phyloP scores from a whole-genome alignment of 1,284 basidiomycete species.

The Cutaneotrichosporon dermatis region DNA sequence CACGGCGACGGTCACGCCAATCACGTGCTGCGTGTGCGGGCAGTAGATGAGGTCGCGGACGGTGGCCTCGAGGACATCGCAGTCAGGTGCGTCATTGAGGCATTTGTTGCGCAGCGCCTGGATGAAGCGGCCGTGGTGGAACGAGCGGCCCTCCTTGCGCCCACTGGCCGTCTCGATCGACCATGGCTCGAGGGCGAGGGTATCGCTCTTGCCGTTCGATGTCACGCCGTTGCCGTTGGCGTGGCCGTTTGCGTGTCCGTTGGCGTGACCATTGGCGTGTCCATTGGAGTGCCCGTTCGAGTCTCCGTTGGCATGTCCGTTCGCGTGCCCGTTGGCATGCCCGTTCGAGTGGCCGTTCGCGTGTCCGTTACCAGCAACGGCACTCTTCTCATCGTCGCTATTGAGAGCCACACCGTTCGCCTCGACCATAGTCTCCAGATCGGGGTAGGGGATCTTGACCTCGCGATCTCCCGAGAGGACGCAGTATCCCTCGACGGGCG shows the following conservation, averaged over 20 bases:
- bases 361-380: slow-evolving; percentile 8
- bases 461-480: slow-evolving; percentile 58
- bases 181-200: slow-evolving; percentile 23
- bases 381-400: neutral
- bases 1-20: slow-evolving; percentile 61
- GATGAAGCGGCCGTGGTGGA: slow-evolving; percentile 94
- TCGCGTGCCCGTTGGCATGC: neutral
- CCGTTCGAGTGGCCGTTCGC: slow-evolving; percentile 11
- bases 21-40: slow-evolving; percentile 56
- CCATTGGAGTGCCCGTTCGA: slow-evolving; percentile 10
- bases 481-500: slow-evolving; percentile 81
- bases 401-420: neutral
- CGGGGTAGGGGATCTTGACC: slow-evolving; percentile 79
- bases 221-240: slow-evolving; percentile 4
- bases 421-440: slow-evolving; percentile 45
- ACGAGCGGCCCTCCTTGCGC: slow-evolving; percentile 62
- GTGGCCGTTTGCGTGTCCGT: too few species aligned
- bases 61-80: slow-evolving; percentile 76
- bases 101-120: slow-evolving; percentile 71
- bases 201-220: slow-evolving; percentile 11
- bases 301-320: slow-evolving; percentile 12
- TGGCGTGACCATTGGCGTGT: slow-evolving; percentile 2
- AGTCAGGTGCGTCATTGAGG: slow-evolving; percentile 46
- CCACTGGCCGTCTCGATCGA: slow-evolving; percentile 34
- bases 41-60: slow-evolving; percentile 69